Conservation (phyloP, 1,284 basidiomycete species). For the Trametes hirsuta region DNA sequence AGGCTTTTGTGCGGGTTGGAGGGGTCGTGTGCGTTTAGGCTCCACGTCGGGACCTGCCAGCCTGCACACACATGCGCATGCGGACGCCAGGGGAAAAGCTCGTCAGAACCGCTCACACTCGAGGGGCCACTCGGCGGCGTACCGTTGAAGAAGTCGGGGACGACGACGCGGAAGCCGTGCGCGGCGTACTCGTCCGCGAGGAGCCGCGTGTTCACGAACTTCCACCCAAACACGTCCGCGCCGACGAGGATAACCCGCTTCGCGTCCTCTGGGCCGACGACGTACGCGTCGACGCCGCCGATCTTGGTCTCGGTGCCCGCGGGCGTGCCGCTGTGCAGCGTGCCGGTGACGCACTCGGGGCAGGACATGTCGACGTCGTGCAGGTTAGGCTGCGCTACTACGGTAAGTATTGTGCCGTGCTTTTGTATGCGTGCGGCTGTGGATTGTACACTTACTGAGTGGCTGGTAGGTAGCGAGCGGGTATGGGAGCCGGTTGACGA, state of each 20-base stretch:
- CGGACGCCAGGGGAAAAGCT: too few species aligned
- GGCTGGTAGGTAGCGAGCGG: too few species aligned
- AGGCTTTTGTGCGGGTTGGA: conserved; percentile 12
- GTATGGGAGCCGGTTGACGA: too few species aligned
- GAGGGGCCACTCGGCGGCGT: neutral
- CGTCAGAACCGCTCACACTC: neutral
- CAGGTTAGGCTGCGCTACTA: neutral
- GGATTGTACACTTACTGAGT: too few species aligned
- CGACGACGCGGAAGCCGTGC: conserved; percentile 26
- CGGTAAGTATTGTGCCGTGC: neutral
- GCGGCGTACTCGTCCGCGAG: conserved; percentile 32
- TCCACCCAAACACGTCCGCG: conserved; percentile 31
- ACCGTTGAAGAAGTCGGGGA: conserved; percentile 30
- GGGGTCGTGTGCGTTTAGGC: conserved; percentile 19
- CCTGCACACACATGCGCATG: conserved; percentile 13
- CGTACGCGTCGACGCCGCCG: conserved; percentile 25
- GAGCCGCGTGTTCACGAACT: conserved; percentile 27
- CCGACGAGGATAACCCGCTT: conserved; percentile 28
- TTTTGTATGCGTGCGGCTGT: neutral
- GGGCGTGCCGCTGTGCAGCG: conserved; percentile 24
- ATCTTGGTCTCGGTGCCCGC: conserved; percentile 27
- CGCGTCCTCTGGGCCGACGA: conserved; percentile 22
- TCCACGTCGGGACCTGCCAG: conserved; percentile 26
- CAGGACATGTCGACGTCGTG: conserved; percentile 20
- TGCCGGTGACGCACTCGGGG: conserved; percentile 25